These are phyloP conservation scores for Fusarium lateritium DNA, from an alignment of 2,329 filamentous ascomycete genomes.

Conservation along the genomic window DNA sequence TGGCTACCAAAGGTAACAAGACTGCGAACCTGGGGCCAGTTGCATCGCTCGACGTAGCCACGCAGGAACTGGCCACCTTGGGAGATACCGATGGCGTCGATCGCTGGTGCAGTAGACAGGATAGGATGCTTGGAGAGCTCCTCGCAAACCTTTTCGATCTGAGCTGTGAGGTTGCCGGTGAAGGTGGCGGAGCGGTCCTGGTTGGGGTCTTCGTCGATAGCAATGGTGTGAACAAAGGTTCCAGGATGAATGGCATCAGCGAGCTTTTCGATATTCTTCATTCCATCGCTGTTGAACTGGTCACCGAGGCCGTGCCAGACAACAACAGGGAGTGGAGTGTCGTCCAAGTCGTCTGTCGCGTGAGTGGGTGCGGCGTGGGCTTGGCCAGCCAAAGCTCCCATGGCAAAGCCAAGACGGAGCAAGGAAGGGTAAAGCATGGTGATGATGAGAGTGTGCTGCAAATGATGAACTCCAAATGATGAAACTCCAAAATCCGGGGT, in stretches of 20 bases:
- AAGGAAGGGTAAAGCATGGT: slow-evolving; percentile 40
- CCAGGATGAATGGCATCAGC: slow-evolving; percentile 82
- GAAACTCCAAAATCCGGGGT: background rate
- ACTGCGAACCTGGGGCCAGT: slow-evolving; percentile 78
- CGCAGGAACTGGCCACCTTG: slow-evolving; percentile 98
- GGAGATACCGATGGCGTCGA: slow-evolving; percentile 94
- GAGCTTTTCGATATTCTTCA: slow-evolving; percentile 79
- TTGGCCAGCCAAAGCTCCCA: slow-evolving; percentile 51
- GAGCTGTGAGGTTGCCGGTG: slow-evolving; percentile 88
- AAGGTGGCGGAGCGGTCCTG: slow-evolving; percentile 88
- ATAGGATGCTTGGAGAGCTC: slow-evolving; percentile 82
- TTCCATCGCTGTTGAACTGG: slow-evolving; percentile 81
- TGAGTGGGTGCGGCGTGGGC: slow-evolving; percentile 43
- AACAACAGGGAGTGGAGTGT: slow-evolving; percentile 86
- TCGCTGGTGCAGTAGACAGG: slow-evolving; percentile 82
- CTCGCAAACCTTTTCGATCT: slow-evolving; percentile 83
- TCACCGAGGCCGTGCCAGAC: slow-evolving; percentile 93
- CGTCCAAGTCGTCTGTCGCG: slow-evolving; percentile 58
- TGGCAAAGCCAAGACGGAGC: slow-evolving; percentile 50
- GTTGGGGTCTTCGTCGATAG: slow-evolving; percentile 74
- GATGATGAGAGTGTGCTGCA: slow-evolving; percentile 1
- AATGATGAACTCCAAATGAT: slow-evolving; percentile 19
- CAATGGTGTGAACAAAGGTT: slow-evolving; percentile 86
- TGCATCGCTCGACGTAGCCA: slow-evolving; percentile 90
- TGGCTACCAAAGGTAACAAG: slow-evolving; percentile 92